Percentiles rank a stretch among this genome's conserved stretches.
These are phyloP conservation scores for Tuber calosporum DNA, from an alignment of 495 filamentous ascomycete genomes.

Conservation along the genomic window DNA sequence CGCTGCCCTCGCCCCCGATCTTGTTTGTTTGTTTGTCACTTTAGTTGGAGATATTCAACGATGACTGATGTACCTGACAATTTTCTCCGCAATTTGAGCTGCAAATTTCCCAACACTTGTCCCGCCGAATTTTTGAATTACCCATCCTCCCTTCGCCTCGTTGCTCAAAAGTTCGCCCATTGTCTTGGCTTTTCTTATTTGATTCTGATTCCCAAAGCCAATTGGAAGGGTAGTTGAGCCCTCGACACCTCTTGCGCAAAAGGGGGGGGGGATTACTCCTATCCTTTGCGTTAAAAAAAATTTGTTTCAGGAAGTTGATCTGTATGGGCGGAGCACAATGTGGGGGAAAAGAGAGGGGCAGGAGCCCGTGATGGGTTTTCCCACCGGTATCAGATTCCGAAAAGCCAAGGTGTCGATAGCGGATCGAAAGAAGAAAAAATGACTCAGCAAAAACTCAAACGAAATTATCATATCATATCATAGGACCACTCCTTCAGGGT, in stretches of 20 bases:
- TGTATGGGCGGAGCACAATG: too few relatives aligned
- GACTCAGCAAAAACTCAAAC: background rate
- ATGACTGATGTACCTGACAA: slow-evolving; percentile 53
- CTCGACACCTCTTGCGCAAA: background rate
- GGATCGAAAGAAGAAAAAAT: background rate
- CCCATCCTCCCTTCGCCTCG: slow-evolving; percentile 49
- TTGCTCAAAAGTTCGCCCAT: slow-evolving; percentile 8
- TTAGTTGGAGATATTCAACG: slow-evolving; percentile 19
- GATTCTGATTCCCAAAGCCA: background rate
- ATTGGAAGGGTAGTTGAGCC: background rate
- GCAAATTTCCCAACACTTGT: slow-evolving; percentile 76
- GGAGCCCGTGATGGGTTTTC: background rate
- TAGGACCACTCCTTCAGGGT: background rate
- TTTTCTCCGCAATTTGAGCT: slow-evolving; percentile 64
- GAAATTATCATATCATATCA: background rate
- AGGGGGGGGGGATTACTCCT: background rate
- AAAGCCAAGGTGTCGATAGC: background rate
- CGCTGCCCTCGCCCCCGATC: background rate
- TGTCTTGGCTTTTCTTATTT: background rate
- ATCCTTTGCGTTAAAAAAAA: background rate
- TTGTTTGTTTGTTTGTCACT: slow-evolving; percentile 10
- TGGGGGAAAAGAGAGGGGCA: background rate
- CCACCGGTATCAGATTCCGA: background rate
- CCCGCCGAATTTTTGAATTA: slow-evolving; percentile 82
- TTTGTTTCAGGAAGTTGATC: too few relatives aligned